Conservation (phyloP, 176 grass and related monocot species). For the Phoenix dactylifera region DNA sequence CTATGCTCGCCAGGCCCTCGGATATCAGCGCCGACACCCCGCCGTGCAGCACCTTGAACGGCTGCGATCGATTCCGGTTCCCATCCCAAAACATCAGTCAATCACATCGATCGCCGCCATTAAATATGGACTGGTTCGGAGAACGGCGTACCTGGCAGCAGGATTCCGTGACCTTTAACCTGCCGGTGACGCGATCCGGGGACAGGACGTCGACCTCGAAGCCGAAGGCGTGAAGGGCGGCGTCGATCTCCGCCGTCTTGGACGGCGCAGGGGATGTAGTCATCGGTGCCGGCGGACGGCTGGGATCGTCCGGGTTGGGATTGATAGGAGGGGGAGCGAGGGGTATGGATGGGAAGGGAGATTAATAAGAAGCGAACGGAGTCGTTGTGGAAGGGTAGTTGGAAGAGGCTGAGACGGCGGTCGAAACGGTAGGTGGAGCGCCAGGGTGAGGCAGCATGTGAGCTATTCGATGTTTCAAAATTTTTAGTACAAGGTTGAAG, state of each 20-base stretch:
- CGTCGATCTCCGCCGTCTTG: constrained; percentile 43
- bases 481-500: too few species aligned
- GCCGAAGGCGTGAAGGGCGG: constrained; percentile 43
- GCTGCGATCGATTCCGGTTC: constrained; percentile 22
- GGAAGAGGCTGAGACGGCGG: too few species aligned
- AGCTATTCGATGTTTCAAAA: too few species aligned
- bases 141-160: constrained; percentile 57
- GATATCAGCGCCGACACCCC: constrained; percentile 69
- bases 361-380: not conserved
- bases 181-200: constrained; percentile 40
- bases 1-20: constrained; percentile 82
- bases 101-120: too few species aligned
- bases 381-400: not conserved
- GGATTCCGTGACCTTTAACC: constrained; percentile 38
- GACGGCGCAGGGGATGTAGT: not conserved
- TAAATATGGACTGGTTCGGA: too few species aligned
- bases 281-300: not conserved
- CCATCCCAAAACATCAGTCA: too few species aligned
- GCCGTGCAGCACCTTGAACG: constrained; percentile 94
- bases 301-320: not conserved
- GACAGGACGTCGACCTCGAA: constrained; percentile 62
- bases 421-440: too few species aligned
- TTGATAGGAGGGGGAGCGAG: not conserved
- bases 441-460: too few species aligned
- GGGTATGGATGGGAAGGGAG: not conserved